Conservation (phyloP, 805 yeast genomes). For the Pichia ethanolica region DNA sequence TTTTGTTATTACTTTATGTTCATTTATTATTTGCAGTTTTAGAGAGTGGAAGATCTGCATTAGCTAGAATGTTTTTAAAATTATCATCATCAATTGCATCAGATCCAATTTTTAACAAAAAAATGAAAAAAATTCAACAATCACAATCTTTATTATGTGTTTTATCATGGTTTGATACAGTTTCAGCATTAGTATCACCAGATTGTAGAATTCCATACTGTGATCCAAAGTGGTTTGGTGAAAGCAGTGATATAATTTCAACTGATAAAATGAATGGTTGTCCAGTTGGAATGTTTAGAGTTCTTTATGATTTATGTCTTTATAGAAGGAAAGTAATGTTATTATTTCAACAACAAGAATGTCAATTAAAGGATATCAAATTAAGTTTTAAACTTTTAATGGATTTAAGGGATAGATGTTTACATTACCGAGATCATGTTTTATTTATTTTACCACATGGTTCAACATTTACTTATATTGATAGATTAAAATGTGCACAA, state of each 20-base stretch:
- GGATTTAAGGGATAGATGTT: slow-evolving; percentile 5
- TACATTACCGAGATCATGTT: slow-evolving; percentile 44
- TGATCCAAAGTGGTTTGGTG: slow-evolving; percentile 47
- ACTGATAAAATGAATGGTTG: slow-evolving; percentile 53
- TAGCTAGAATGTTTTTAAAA: slow-evolving; percentile 41
- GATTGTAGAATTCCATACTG: slow-evolving; percentile 51
- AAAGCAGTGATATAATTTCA: slow-evolving; percentile 34
- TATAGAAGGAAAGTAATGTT: slow-evolving; percentile 1
- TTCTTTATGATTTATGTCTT: slow-evolving; percentile 22
- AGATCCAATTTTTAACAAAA: slow-evolving; percentile 36
- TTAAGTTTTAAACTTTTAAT: neutral
- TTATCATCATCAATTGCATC: slow-evolving; percentile 43
- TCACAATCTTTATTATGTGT: slow-evolving; percentile 42
- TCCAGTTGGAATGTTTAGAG: slow-evolving; percentile 48
- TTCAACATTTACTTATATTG: slow-evolving; percentile 27
- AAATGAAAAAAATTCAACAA: slow-evolving; percentile 40
- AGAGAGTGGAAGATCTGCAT: slow-evolving; percentile 48
- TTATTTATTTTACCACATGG: slow-evolving; percentile 20
- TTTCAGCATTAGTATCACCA: slow-evolving; percentile 47
- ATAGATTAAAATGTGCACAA: slow-evolving; percentile 44
- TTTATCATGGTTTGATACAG: slow-evolving; percentile 55
- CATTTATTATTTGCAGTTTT: slow-evolving; percentile 46
- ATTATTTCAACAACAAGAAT: neutral
- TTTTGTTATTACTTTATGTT: slow-evolving; percentile 44
- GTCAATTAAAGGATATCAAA: neutral